Conservation (phyloP, 768 basidiomycete species). For the Clavaria fumosa region DNA sequence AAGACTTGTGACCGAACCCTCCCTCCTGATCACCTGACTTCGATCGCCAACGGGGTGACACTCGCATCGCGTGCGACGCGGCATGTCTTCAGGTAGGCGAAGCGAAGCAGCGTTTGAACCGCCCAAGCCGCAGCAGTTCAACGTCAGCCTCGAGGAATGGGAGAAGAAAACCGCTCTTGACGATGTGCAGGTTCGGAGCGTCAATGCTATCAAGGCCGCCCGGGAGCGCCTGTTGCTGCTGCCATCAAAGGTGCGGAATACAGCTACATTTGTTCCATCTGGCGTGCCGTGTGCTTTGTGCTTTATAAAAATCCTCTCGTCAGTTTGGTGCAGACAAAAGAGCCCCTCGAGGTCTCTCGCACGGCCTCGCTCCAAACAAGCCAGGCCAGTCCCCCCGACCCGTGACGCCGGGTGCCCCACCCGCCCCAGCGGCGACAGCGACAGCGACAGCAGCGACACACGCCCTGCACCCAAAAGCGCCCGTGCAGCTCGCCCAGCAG, state of each 20-base stretch:
- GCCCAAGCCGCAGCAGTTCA: too few species aligned
- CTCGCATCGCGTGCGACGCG: too few species aligned
- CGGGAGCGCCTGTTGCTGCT: slow-evolving; percentile 39
- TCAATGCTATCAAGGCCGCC: slow-evolving; percentile 45
- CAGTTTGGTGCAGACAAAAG: slow-evolving; percentile 20
- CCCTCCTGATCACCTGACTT: too few species aligned
- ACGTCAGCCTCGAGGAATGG: slow-evolving; percentile 87
- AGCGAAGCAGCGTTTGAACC: too few species aligned
- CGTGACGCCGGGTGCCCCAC: slow-evolving; percentile 24
- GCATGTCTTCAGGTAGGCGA: too few species aligned
- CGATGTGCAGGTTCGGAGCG: slow-evolving; percentile 52
- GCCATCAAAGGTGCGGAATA: slow-evolving; percentile 71
- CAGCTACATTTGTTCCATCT: slow-evolving; percentile 3
- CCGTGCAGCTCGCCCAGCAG: slow-evolving; percentile 83
- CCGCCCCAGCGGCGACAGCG: slow-evolving; percentile 28
- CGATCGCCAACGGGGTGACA: too few species aligned
- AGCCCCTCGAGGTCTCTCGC: slow-evolving; percentile 17
- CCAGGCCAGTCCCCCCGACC: slow-evolving; percentile 21
- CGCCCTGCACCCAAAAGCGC: slow-evolving; percentile 56
- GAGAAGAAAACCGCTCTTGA: slow-evolving; percentile 65
- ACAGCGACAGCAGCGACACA: slow-evolving; percentile 17
- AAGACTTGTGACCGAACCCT: too few species aligned
- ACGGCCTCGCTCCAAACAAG: background rate
- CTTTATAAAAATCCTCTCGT: slow-evolving; percentile 7
- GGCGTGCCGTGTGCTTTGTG: slow-evolving; percentile 3